A percentile compares a stretch with the other conserved stretches of the same genome.
Evolutionary conservation across 1,284 basidiomycete species (phyloP).

Genomic region (Athelia sp.): DNA sequence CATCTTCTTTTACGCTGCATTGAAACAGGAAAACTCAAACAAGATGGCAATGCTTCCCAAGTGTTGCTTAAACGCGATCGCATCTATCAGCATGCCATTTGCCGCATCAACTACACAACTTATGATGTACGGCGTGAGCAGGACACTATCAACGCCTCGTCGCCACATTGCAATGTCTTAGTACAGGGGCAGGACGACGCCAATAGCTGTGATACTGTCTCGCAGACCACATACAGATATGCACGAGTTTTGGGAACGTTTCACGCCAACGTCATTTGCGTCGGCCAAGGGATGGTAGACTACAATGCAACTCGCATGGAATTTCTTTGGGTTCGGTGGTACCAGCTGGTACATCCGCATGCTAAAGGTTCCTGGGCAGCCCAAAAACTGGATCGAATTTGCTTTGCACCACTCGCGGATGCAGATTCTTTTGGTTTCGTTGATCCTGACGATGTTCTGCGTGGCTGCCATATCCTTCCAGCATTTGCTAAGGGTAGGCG

Average conservation of each 20-base stretch:
- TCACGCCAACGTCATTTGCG: background rate
- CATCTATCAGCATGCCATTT: conserved; percentile 26
- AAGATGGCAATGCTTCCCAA: conserved; percentile 13
- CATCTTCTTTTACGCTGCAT: conserved; percentile 9
- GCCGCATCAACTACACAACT: conserved; percentile 39
- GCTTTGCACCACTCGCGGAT: conserved; percentile 6
- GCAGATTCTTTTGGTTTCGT: conserved; percentile 8
- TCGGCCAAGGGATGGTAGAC: background rate
- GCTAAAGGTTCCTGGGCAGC: conserved; percentile 4
- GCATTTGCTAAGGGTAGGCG: conserved; percentile 22
- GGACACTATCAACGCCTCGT: conserved; percentile 31
- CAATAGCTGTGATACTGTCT: background rate
- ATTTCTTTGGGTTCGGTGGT: conserved; percentile 12
- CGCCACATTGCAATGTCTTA: conserved; percentile 29
- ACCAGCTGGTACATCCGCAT: conserved; percentile 2
- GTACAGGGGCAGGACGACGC: conserved; percentile 10
- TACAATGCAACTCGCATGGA: background rate
- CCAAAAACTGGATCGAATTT: conserved; percentile 6
- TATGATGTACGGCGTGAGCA: conserved; percentile 34
- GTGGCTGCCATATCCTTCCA: conserved; percentile 10
- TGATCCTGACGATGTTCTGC: conserved; percentile 9
- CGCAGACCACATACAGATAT: background rate
- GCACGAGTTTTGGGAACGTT: background rate
- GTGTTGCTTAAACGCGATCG: too few relatives aligned
- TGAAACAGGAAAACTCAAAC: background rate